These are phyloP conservation scores for Talaromyces sp. DNA, from an alignment of 2,329 filamentous ascomycete genomes.

Conservation along the genomic window DNA sequence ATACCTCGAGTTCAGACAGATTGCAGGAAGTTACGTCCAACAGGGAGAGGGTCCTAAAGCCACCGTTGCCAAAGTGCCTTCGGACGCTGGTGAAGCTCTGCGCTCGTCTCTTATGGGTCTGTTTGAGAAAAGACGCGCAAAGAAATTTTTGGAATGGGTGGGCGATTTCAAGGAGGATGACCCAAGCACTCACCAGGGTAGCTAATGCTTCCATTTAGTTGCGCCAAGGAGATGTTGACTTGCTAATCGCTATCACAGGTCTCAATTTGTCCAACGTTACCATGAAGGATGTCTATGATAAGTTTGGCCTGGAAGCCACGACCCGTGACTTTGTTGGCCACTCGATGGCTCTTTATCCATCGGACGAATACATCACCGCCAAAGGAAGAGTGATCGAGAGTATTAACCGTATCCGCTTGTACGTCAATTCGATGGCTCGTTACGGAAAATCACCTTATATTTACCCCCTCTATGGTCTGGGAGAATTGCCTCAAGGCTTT, in stretches of 20 bases:
- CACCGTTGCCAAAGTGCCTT: conserved; percentile 94
- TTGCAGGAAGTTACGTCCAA: conserved; percentile 94
- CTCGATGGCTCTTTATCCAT: conserved; percentile 93
- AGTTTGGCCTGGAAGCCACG: conserved; percentile 83
- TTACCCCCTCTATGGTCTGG: conserved; percentile 96
- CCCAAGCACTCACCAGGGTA: conserved; percentile 84
- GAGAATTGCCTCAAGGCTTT: conserved; percentile 95
- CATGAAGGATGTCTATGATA: conserved; percentile 99
- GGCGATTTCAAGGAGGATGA: conserved; percentile 80
- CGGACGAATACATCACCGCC: conserved; percentile 77
- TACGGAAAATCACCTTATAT: conserved; percentile 99
- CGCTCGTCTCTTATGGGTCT: conserved; percentile 93
- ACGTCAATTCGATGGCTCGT: conserved; percentile 94
- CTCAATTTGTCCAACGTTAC: conserved; percentile 73
- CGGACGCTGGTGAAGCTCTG: conserved; percentile 84
- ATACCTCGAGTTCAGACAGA: conserved; percentile 90
- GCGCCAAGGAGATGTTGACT: not conserved
- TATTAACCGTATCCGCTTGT: conserved; percentile 87
- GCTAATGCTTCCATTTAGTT: not conserved
- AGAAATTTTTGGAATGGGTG: conserved; percentile 95
- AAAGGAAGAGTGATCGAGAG: conserved; percentile 74
- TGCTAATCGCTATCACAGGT: conserved; percentile 49
- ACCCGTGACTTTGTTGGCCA: conserved; percentile 97
- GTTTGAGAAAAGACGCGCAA: conserved; percentile 95
- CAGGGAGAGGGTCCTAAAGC: conserved; percentile 77